Base-by-base conservation (phyloP, 1,139 yeast genomes). In the Candida sp. region DNA sequence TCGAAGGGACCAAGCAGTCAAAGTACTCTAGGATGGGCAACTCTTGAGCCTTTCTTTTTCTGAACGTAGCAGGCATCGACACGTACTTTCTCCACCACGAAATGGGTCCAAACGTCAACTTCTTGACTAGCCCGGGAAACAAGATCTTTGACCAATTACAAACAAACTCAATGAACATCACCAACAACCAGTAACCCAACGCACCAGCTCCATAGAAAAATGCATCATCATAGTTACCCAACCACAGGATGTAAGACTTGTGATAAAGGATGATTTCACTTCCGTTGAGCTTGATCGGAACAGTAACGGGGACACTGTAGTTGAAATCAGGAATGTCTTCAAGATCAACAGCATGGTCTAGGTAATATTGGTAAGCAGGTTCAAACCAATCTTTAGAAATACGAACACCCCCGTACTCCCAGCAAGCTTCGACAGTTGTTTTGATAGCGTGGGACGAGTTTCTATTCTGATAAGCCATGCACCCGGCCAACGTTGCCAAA, bases 161-260 rank as follows among this genome's bases (percentile, higher is more conserved):
- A 11, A 77, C 38, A 2, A 72, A 69, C 3, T 78, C 77, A 30
- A 74, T 30, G 1, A 82, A 26, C 53, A 81, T 60, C 5, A 83
- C 67, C 3, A 76, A 48, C 1, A 69, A 75, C 84, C 86, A 81
- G 58, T 73, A 83, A 0, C 79, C 81, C 31, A 82, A 55, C 26
- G 75, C 51, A 2, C 76, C 84, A 26, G 74, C 63, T 9, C 87
- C 87, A 56, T 77, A 73, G 54, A 66, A 79, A 49, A 77, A 68
- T 3, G 84, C 73, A 46, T 66, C 61, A 49, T 67, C 64, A 52
- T 69, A 74, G 51, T 72, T 72, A 3, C 75, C 75, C 38, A 70
- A 58, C 51, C 67, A 73, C 35, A 58, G 40, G 22, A 23, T 34
- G 26, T 44, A 47, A 8, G 49, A 46, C 8, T 11, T 49, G 7